Evolutionary conservation across 202 grass and related monocot species (phyloP).

Genomic region (Saccharum hybrid): DNA sequence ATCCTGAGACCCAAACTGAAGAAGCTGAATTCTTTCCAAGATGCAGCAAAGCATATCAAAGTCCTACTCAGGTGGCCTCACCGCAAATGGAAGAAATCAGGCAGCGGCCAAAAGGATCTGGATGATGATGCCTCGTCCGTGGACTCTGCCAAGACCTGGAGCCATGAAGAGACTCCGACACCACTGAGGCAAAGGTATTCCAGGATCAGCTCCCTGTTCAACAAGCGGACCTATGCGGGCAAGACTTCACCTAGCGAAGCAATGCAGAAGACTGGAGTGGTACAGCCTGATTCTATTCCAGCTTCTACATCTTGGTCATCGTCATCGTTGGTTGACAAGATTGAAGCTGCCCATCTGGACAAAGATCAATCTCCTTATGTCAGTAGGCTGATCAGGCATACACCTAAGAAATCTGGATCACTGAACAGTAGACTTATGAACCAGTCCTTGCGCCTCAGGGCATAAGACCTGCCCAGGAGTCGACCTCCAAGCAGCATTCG

Average conservation of each 20-base stretch:
- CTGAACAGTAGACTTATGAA: conserved; percentile 74
- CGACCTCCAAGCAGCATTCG: background rate
- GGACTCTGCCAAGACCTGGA: conserved; percentile 72
- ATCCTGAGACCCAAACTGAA: conserved; percentile 43
- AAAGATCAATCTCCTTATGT: conserved; percentile 47
- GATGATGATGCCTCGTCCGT: conserved; percentile 59
- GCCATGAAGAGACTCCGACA: conserved; percentile 59
- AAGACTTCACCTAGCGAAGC: conserved; percentile 49
- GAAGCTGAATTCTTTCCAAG: conserved; percentile 66
- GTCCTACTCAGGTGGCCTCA: conserved; percentile 71
- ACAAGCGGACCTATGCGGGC: conserved; percentile 63
- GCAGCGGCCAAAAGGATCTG: conserved; percentile 35
- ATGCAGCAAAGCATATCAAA: conserved; percentile 64
- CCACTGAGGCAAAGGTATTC: conserved; percentile 78
- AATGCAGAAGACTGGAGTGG: conserved; percentile 56
- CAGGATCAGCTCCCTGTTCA: conserved; percentile 60
- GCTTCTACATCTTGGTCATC: conserved; percentile 53
- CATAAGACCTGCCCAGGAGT: conserved; percentile 43
- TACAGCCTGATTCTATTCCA: conserved; percentile 45
- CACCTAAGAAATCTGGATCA: conserved; percentile 56
- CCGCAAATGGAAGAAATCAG: conserved; percentile 59
- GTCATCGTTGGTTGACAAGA: conserved; percentile 47
- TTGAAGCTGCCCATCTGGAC: conserved; percentile 41
- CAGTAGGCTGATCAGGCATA: conserved; percentile 42
- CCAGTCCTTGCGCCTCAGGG: conserved; percentile 53